A percentile compares a stretch with the other conserved stretches of the same genome.
Evolutionary conservation across 202 grass and related monocot genomes (phyloP).

Genomic region (Setaria italica): DNA sequence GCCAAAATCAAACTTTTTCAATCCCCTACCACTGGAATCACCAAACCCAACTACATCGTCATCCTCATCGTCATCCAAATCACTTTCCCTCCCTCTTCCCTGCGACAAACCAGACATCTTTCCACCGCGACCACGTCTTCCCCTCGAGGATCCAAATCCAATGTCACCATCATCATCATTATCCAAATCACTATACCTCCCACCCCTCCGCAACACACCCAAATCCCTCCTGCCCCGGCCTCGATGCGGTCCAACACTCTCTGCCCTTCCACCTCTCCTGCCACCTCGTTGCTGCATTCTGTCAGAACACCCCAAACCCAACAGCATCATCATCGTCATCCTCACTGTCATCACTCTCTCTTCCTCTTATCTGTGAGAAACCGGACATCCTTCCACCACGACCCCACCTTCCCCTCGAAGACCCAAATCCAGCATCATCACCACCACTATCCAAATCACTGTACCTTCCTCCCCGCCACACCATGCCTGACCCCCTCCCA

Average conservation of each 20-base stretch:
- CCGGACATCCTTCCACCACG: slow-evolving; percentile 37
- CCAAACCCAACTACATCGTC: slow-evolving; percentile 18
- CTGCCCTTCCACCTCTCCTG: slow-evolving; percentile 28
- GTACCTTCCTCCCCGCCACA: slow-evolving; percentile 50
- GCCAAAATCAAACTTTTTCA: slow-evolving; percentile 46
- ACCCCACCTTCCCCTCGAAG: slow-evolving; percentile 41
- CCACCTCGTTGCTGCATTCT: slow-evolving; percentile 24
- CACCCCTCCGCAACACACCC: slow-evolving; percentile 37
- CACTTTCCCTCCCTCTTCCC: slow-evolving; percentile 41
- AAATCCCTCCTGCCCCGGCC: slow-evolving; percentile 42
- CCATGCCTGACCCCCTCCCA: slow-evolving; percentile 23
- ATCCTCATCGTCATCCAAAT: slow-evolving; percentile 1
- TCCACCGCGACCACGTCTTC: slow-evolving; percentile 33
- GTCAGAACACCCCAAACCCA: slow-evolving; percentile 30
- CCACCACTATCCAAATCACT: slow-evolving; percentile 40
- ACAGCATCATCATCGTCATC: neutral
- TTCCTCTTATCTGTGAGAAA: slow-evolving; percentile 13
- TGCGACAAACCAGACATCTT: slow-evolving; percentile 28
- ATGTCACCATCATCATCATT: neutral
- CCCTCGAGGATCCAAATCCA: slow-evolving; percentile 40
- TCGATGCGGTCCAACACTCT: slow-evolving; percentile 36
- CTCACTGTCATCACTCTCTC: slow-evolving; percentile 23
- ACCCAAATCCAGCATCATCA: slow-evolving; percentile 41
- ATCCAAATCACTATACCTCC: slow-evolving; percentile 47
- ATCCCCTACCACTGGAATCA: slow-evolving; percentile 20